phyloP scores from a whole-genome alignment of 2,329 filamentous ascomycete species.

The Escovopsis sp. region DNA sequence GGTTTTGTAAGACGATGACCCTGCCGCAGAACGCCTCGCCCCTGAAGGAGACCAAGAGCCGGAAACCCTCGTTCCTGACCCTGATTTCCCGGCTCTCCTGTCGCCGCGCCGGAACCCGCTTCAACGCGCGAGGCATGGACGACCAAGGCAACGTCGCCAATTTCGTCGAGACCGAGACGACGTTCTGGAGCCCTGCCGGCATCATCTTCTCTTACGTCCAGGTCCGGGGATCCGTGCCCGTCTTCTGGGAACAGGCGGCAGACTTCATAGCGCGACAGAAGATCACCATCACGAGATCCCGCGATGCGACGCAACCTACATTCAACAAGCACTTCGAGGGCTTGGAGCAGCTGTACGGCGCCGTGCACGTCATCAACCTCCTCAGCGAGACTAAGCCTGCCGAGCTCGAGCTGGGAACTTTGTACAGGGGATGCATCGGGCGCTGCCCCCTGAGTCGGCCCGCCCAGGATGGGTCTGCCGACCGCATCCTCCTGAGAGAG shows the following conservation, averaged over 20 bases:
- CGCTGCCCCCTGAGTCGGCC: conserved; percentile 56
- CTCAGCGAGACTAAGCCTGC: conserved; percentile 80
- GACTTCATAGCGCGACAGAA: conserved; percentile 89
- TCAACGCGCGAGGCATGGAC: conserved; percentile 94
- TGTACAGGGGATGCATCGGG: conserved; percentile 65
- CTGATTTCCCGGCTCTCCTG: conserved; percentile 88
- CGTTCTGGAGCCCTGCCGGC: conserved; percentile 69
- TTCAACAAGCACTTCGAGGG: conserved; percentile 91
- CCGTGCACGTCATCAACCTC: conserved; percentile 84
- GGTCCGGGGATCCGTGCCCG: conserved; percentile 78
- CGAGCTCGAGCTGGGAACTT: conserved; percentile 67
- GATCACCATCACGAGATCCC: conserved; percentile 75
- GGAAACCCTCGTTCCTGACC: conserved; percentile 70
- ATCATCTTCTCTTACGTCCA: conserved; percentile 88
- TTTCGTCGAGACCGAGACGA: conserved; percentile 95
- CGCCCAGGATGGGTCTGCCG: conserved; percentile 38
- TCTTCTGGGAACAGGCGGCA: conserved; percentile 93
- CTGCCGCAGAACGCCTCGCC: conserved; percentile 67
- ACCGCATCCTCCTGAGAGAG: conserved; percentile 61
- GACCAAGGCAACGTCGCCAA: conserved; percentile 96
- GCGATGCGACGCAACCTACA: conserved; percentile 81
- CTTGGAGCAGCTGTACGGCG: conserved; percentile 76
- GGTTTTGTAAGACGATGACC: conserved; percentile 77
- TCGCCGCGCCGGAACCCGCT: conserved; percentile 78
- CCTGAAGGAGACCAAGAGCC: conserved; percentile 47